These are phyloP conservation scores for Podila verticillata DNA, from an alignment of 192 early-diverging fungal genomes.

Conservation along the genomic window DNA sequence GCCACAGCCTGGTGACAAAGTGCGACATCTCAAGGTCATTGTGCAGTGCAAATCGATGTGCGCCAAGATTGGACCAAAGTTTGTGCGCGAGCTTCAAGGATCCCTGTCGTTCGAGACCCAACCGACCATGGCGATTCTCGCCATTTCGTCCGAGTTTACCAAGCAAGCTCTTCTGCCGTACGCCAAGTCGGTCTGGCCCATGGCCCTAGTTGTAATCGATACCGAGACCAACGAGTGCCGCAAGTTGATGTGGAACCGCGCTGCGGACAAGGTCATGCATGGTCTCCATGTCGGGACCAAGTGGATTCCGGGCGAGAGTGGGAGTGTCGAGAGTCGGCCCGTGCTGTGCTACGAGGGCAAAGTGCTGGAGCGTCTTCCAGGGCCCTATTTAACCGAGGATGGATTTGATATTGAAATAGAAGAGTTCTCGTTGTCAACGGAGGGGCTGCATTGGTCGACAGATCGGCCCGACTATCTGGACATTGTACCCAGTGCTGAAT, in stretches of 20 bases:
- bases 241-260: constrained; percentile 44
- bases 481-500: constrained; percentile 3
- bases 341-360: constrained; percentile 33
- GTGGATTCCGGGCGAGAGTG: not conserved
- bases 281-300: constrained; percentile 22
- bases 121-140: constrained; percentile 44
- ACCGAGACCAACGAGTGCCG: constrained; percentile 7
- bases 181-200: constrained; percentile 38
- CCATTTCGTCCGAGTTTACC: constrained; percentile 27
- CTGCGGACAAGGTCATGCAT: constrained; percentile 47
- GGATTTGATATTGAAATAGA: not conserved
- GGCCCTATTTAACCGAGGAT: constrained; percentile 22
- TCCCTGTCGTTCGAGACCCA: constrained; percentile 38
- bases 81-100: constrained; percentile 39
- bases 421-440: not conserved
- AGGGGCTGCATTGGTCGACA: not conserved
- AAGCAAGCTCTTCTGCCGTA: constrained; percentile 26
- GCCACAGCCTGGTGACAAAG: constrained; percentile 21
- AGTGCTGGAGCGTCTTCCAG: constrained; percentile 18
- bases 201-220: constrained; percentile 43
- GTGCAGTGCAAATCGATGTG: constrained; percentile 41
- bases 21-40: constrained; percentile 45
- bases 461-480: constrained; percentile 17
- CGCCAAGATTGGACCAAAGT: constrained; percentile 37
- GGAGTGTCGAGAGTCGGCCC: constrained; percentile 4